phyloP scores from a whole-genome alignment of 2,329 filamentous ascomycete species.

The Sordariomycetes sp. region DNA sequence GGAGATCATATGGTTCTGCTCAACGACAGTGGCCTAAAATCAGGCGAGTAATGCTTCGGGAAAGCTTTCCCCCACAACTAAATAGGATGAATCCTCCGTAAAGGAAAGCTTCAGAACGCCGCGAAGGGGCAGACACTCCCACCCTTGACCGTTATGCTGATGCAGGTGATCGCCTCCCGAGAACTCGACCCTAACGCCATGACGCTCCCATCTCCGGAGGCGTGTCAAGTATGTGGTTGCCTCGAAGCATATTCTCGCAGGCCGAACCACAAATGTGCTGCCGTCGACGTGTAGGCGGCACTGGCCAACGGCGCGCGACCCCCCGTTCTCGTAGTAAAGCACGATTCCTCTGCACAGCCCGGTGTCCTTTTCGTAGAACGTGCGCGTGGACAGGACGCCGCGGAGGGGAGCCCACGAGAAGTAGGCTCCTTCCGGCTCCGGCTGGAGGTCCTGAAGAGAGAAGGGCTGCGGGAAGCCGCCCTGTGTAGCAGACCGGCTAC shows the following conservation, averaged over 20 bases:
- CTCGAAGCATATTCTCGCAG: not conserved
- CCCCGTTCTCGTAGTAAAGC: not conserved
- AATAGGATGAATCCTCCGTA: too few species aligned
- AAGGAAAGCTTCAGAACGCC: too few species aligned
- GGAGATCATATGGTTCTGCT: too few species aligned
- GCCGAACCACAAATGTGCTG: too few species aligned
- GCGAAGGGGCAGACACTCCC: not conserved
- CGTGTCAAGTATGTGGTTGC: not conserved
- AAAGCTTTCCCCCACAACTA: too few species aligned
- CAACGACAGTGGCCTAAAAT: too few species aligned
- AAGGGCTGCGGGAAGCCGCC: too few species aligned
- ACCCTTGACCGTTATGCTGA: not conserved
- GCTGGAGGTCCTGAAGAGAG: too few species aligned
- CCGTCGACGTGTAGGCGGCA: not conserved
- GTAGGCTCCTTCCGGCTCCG: too few species aligned
- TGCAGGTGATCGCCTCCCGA: not conserved
- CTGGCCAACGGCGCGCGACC: not conserved
- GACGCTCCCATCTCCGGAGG: not conserved
- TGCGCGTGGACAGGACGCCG: not conserved
- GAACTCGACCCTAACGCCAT: not conserved
- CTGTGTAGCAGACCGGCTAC: too few species aligned
- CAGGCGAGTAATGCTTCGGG: too few species aligned
- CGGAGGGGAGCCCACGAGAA: too few species aligned
- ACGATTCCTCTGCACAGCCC: not conserved
- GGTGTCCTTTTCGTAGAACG: not conserved